A percentile compares a stretch with the other conserved stretches of the same genome.
Evolutionary conservation across 352 stramenopile species (phyloP).

Genomic region (Phytophthora chlamydospora): DNA sequence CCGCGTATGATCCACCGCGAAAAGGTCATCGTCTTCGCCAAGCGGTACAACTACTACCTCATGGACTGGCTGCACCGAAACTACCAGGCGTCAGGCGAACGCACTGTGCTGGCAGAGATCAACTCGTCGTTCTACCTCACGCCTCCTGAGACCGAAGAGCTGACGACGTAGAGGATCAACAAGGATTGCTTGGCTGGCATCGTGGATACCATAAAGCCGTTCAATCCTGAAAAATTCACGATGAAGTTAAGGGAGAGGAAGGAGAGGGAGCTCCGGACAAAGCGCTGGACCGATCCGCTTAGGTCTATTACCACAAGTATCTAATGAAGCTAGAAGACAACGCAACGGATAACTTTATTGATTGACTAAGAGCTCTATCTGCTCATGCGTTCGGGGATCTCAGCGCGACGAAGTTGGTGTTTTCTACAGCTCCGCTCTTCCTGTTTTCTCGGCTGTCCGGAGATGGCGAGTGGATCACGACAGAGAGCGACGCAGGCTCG

Average conservation of each 20-base stretch:
- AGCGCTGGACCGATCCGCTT: neutral
- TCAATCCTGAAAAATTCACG: neutral
- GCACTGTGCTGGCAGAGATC: slow-evolving; percentile 42
- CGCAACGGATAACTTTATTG: neutral
- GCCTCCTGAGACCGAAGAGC: slow-evolving; percentile 28
- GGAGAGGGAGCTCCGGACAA: neutral
- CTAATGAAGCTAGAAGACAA: too few species aligned
- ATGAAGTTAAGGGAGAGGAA: neutral
- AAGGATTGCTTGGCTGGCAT: neutral
- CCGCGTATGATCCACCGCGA: slow-evolving; percentile 44
- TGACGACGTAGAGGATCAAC: slow-evolving; percentile 18
- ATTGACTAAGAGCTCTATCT: neutral
- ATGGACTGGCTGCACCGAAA: slow-evolving; percentile 50
- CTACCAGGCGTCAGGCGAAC: slow-evolving; percentile 40
- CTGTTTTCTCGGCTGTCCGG: slow-evolving; percentile 12
- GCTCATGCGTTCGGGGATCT: slow-evolving; percentile 19
- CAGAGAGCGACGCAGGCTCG: slow-evolving; percentile 21
- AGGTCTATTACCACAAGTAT: neutral
- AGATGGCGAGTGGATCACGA: slow-evolving; percentile 24
- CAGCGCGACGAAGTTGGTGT: slow-evolving; percentile 14
- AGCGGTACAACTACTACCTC: slow-evolving; percentile 50
- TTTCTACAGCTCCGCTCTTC: slow-evolving; percentile 13
- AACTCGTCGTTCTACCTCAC: slow-evolving; percentile 47
- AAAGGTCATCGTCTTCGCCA: slow-evolving; percentile 47
- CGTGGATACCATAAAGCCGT: neutral